Base-by-base conservation (phyloP, 176 grass and related monocot genomes). In the Lolium rigidum region DNA sequence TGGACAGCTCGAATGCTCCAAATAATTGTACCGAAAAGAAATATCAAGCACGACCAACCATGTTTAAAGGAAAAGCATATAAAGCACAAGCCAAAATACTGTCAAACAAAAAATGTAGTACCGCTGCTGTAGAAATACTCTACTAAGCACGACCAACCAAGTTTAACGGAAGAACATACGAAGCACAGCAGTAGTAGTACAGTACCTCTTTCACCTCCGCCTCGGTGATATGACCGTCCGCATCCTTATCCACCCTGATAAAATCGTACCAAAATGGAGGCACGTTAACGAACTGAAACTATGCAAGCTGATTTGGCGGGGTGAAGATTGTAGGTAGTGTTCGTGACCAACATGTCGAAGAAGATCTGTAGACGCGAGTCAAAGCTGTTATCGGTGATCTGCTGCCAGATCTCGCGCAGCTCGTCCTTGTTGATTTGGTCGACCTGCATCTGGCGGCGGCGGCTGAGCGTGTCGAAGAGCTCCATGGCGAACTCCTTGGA, bases 331-430 rank as follows among this genome's bases (percentile, higher is more conserved):
- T 58, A 12, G 8, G 10, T 24, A 0, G 66, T 6, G 35, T 52
- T n/a, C n/a, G 37, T 49, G 0, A 17, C 44, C 3, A 89, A 98
- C 95, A 98, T 98, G 85, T 98, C 95, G 59, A 95, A 98, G 87
- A 98, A 98, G 79, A 95, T 98, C 85, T 98, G 95, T 59, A 98
- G 95, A 60, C 95, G 89, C 60, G 95, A 95, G 87, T 98, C 95
- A 82, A 98, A 98, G 85, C 93, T 95, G 67, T 98, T 88, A 68
- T 94, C 91, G 17, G 93, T 95, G 70, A 98, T 92, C 89, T 98
- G 95, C 35, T 83, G 84, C 95, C 95, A 98, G 82, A 98, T 89
- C 80, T 95, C 93, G 54, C 82, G 83, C 54, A 98, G 78, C 86
- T 98, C 95, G 4, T 95, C 95, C 67, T 92, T 95, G 78, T 82